Base-by-base conservation (phyloP, 148 eudicot species). In the Beta vulgaris region DNA sequence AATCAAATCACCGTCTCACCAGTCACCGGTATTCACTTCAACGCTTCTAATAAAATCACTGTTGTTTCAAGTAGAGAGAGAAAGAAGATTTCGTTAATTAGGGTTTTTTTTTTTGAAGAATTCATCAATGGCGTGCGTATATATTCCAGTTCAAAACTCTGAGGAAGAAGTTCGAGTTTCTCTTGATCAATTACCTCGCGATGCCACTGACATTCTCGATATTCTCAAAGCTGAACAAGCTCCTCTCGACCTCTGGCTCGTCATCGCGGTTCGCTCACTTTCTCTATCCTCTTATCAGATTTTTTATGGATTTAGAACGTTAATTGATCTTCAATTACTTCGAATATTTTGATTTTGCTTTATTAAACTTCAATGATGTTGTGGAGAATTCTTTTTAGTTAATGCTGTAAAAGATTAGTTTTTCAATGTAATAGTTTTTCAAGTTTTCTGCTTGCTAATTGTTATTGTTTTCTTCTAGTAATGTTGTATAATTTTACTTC, bases 141-240 rank as follows among this genome's bases (percentile, higher is more conserved):
- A 92, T 59, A 92, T 95, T 69, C 96, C 96, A 46, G 96, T 95
- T 66, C 97, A 92, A 68, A 88, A 90, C 71, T 88, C 98, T 32
- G 93, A 90, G 66, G 97, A 95, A 84, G 98, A 90, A 78, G 99
- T 95, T 2, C 78, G 94, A 70, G 96, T 92, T 2, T 81, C 87
- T 49, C 79, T 95, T 71, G 97, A 95, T 79, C 98, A 91, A 70
- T 85, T 96, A 12, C 99, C 99, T 4, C 84, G 88, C 19, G 98
- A 96, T 62, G 97, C 97, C 54, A 85, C 94, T n/a, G 99, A 96
- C 60, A 92, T 92, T 65, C 92, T 96, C 61, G 99, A 96, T 78
- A 96, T 96, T 68, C 94, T 96, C 61, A 92, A 92, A 83, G 99
- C 98, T 65, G 99, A 95, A 73, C 98, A 96, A 84, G 99, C 99